These are phyloP conservation scores for Suhomyces bribrorum DNA, from an alignment of 1,139 yeast genomes.

Conservation along the genomic window DNA sequence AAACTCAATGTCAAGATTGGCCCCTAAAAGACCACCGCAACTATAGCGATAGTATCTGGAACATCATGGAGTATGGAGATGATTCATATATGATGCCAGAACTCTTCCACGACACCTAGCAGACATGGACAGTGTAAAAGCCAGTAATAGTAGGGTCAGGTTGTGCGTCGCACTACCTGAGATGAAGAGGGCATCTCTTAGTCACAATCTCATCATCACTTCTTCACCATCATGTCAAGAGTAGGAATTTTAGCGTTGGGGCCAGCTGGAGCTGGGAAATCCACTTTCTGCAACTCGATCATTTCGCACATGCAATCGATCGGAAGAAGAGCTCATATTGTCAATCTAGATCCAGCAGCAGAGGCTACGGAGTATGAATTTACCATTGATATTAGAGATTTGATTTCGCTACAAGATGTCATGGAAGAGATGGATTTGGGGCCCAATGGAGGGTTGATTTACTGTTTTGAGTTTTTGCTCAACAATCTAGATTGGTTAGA, in stretches of 20 bases:
- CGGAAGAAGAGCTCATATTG: constrained; percentile 93
- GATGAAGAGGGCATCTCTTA: neutral
- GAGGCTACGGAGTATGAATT: constrained; percentile 90
- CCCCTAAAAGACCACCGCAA: too few species aligned
- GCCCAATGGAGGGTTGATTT: constrained; percentile 92
- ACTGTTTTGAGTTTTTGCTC: constrained; percentile 87
- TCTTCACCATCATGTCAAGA: constrained; percentile 64
- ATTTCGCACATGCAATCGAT: constrained; percentile 85
- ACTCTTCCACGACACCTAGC: too few species aligned
- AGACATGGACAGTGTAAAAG: too few species aligned
- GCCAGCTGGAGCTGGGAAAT: constrained; percentile 96
- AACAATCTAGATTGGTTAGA: constrained; percentile 95
- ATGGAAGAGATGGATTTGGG: constrained; percentile 95
- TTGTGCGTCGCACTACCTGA: constrained; percentile 2
- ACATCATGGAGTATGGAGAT: too few species aligned
- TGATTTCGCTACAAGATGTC: constrained; percentile 91
- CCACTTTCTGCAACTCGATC: constrained; percentile 87
- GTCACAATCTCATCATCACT: constrained; percentile 4
- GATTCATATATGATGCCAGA: too few species aligned
- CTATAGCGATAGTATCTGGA: too few species aligned
- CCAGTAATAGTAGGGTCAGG: too few species aligned
- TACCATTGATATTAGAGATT: constrained; percentile 87
- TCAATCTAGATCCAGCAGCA: constrained; percentile 96
- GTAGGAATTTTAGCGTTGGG: constrained; percentile 95
- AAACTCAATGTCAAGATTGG: too few species aligned